Evolutionary conservation across 2,329 filamentous ascomycete genomes (phyloP).

Genomic region (Fusarium kyushuense): DNA sequence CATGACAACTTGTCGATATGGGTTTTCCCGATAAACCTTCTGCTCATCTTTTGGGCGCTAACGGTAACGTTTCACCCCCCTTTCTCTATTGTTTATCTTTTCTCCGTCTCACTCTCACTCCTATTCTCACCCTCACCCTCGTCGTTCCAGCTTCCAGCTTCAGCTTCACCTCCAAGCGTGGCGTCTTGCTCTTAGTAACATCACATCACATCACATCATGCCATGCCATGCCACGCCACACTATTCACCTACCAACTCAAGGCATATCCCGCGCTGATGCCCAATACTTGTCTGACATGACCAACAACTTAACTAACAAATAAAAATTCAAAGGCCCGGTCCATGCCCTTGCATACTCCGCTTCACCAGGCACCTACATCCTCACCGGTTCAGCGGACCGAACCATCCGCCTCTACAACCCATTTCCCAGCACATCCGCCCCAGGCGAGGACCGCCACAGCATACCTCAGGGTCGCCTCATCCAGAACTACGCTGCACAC

Average conservation of each 20-base stretch:
- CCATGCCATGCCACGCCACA: constrained; percentile 1
- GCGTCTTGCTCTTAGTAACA: constrained; percentile 11
- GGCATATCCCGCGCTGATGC: constrained; percentile 33
- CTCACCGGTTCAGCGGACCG: constrained; percentile 90
- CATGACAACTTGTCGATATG: constrained; percentile 50
- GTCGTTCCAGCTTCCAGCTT: constrained; percentile 4
- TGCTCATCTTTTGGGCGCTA: constrained; percentile 69
- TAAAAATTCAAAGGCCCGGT: constrained; percentile 67
- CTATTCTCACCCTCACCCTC: not conserved
- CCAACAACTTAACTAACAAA: constrained; percentile 13
- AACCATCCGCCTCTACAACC: constrained; percentile 87
- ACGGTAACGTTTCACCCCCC: constrained; percentile 58
- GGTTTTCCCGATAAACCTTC: constrained; percentile 62
- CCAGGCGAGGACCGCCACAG: constrained; percentile 43
- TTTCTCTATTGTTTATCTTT: not conserved
- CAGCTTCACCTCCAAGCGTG: constrained; percentile 33
- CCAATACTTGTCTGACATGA: constrained; percentile 6
- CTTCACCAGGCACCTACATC: constrained; percentile 79
- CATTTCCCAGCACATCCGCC: constrained; percentile 63
- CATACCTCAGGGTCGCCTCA: constrained; percentile 69
- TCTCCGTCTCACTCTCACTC: constrained; percentile 16
- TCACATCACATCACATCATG: not conserved
- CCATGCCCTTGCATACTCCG: constrained; percentile 79
- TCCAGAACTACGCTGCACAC: constrained; percentile 91
- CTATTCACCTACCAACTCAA: constrained; percentile 14